Percentiles rank a stretch among this genome's conserved stretches.
Evolutionary conservation across 768 basidiomycete species (phyloP).

Genomic region (Kwoniella dejecticola): DNA sequence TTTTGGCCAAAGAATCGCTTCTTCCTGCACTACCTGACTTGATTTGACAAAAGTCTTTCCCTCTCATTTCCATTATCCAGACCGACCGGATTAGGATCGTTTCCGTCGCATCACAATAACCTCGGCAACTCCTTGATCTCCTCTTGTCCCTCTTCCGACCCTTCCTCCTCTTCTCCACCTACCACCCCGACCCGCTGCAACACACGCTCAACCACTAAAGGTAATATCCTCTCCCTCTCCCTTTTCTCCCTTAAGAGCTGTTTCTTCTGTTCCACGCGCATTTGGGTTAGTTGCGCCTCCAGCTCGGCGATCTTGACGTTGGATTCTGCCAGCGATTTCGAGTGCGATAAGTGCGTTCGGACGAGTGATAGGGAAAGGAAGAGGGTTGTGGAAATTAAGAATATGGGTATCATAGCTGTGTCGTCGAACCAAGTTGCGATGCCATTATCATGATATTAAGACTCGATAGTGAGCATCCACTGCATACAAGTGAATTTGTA

Average conservation of each 20-base stretch:
- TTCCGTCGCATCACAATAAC: conserved; percentile 22
- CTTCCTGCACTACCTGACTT: no score
- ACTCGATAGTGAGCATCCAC: no score
- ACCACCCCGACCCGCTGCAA: conserved; percentile 45
- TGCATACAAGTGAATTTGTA: no score
- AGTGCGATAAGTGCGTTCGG: conserved; percentile 54
- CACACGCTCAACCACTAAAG: conserved; percentile 48
- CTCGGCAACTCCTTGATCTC: conserved; percentile 19
- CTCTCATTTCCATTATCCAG: no score
- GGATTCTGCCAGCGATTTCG: conserved; percentile 39
- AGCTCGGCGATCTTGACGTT: conserved; percentile 43
- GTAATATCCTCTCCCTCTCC: conserved; percentile 47
- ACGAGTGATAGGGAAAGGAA: conserved; percentile 51
- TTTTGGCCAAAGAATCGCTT: no score
- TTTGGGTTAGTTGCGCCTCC: conserved; percentile 39
- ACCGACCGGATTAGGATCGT: no score
- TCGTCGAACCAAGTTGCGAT: not conserved
- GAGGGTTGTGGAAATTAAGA: conserved; percentile 47
- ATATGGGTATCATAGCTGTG: conserved; percentile 48
- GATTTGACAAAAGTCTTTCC: no score
- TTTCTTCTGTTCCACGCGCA: conserved; percentile 26
- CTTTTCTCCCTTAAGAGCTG: conserved; percentile 34
- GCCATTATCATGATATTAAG: not conserved
- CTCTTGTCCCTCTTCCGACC: conserved; percentile 11
- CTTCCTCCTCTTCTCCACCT: conserved; percentile 21